Percentiles rank a stretch among this genome's conserved stretches.
Conservation (phyloP, 2,329 filamentous ascomycete genomes). For the Penicillium sp. region DNA sequence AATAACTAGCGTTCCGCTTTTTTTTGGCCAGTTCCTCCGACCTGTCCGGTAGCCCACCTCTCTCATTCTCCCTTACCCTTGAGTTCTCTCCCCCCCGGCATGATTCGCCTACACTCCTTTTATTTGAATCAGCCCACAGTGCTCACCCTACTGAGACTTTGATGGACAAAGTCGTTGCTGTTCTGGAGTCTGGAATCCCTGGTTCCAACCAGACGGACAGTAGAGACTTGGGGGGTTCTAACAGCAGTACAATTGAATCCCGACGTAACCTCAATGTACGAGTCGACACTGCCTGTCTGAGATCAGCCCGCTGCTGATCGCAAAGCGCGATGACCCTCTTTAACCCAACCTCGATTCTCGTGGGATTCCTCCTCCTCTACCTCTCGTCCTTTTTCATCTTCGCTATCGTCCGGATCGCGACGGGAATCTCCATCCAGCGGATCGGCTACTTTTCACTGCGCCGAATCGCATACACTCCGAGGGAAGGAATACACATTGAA, state of each 20-base stretch:
- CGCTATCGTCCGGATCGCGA: conserved; percentile 85
- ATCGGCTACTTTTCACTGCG: conserved; percentile 90
- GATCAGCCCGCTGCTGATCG: conserved; percentile 34
- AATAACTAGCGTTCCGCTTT: conserved; percentile 19
- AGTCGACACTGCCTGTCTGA: conserved; percentile 16
- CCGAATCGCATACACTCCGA: conserved; percentile 83
- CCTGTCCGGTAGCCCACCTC: conserved; percentile 20
- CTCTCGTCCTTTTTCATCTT: conserved; percentile 90
- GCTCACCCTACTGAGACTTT: conserved; percentile 9
- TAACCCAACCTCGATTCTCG: conserved; percentile 76
- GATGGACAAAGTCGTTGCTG: conserved; percentile 7
- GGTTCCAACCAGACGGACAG: conserved; percentile 10
- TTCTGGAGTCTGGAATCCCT: conserved; percentile 6
- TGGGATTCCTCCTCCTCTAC: conserved; percentile 80
- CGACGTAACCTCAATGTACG: conserved; percentile 18
- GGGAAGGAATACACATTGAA: conserved; percentile 84
- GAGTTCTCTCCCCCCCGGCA: conserved; percentile 4
- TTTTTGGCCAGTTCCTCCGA: conserved; percentile 19
- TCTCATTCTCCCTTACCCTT: conserved; percentile 20
- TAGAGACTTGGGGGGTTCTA: conserved; percentile 5
- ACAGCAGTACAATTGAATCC: conserved; percentile 6
- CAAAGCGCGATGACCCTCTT: conserved; percentile 46
- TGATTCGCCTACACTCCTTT: conserved; percentile 10
- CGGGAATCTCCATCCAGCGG: conserved; percentile 91
- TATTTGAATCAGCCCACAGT: conserved; percentile 11